A percentile compares a stretch with the other conserved stretches of the same genome.
These are phyloP conservation scores for Ormosia semicastrata DNA, from an alignment of 306 rosid species.

Conservation along the genomic window DNA sequence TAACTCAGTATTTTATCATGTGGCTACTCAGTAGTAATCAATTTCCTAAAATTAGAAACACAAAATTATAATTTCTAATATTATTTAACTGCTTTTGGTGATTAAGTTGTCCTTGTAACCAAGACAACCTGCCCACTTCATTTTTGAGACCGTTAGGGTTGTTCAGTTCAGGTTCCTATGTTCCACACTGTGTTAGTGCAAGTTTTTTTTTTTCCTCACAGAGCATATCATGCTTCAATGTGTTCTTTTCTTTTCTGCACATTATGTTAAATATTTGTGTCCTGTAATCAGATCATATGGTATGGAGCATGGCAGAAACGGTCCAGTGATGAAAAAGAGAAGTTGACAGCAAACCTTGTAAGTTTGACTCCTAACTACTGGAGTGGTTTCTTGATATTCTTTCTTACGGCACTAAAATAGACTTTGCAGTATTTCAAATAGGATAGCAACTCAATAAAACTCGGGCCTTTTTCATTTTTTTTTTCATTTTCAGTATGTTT, in stretches of 20 bases:
- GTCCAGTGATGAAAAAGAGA: slow-evolving; percentile 51
- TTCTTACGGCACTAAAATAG: neutral
- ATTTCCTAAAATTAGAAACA: neutral
- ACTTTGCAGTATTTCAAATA: slow-evolving; percentile 10
- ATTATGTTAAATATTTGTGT: neutral
- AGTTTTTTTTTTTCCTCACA: neutral
- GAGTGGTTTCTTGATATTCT: neutral
- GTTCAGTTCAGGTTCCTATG: neutral
- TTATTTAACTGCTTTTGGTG: neutral
- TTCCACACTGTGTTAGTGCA: neutral
- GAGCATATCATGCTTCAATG: neutral
- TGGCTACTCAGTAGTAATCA: neutral
- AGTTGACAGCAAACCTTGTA: slow-evolving; percentile 52
- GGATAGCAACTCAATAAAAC: neutral
- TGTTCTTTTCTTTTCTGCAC: neutral
- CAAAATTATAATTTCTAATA: neutral
- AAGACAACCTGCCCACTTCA: neutral
- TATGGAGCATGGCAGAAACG: slow-evolving; percentile 72
- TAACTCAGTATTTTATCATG: neutral
- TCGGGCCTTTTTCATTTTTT: neutral
- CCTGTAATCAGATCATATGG: slow-evolving; percentile 66
- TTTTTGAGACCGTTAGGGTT: neutral
- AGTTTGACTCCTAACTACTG: neutral
- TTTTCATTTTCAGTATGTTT: too few relatives aligned
- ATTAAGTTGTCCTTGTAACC: neutral